A percentile compares a stretch with the other conserved stretches of the same genome.
Conservation (phyloP, 2,329 filamentous ascomycete species). For the Bipolaris victoriae region DNA sequence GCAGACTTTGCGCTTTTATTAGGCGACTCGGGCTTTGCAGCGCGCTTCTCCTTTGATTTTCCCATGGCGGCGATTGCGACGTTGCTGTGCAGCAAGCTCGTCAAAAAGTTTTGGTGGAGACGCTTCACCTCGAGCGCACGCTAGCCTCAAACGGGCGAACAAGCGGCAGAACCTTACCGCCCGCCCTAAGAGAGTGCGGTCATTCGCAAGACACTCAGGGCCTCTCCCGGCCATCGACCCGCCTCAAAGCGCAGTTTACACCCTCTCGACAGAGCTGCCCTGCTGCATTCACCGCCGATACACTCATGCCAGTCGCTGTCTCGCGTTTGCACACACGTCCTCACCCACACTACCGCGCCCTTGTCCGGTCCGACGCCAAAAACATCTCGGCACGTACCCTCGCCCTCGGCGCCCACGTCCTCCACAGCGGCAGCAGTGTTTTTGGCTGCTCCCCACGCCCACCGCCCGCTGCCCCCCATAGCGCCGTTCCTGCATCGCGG, state of each 20-base stretch:
- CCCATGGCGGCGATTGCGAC: conserved; percentile 35
- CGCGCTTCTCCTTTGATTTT: conserved; percentile 40
- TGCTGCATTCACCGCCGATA: conserved; percentile 11
- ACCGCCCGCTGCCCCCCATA: conserved; percentile 18
- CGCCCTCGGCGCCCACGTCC: conserved; percentile 33
- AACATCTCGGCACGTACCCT: conserved; percentile 20
- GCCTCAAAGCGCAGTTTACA: conserved; percentile 26
- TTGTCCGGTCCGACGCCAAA: conserved; percentile 14
- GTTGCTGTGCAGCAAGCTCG: conserved; percentile 18
- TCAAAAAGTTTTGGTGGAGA: conserved; percentile 43
- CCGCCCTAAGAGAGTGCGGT: conserved; percentile 20
- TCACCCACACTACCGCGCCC: conserved; percentile 10
- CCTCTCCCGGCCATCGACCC: conserved; percentile 20
- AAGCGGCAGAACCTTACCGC: conserved; percentile 20
- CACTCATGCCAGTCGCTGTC: conserved; percentile 25
- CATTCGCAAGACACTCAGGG: conserved; percentile 28
- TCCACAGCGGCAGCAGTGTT: conserved; percentile 28
- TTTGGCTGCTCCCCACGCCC: conserved; percentile 39
- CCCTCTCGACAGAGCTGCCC: conserved; percentile 17
- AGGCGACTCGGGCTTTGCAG: conserved; percentile 20
- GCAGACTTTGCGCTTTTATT: conserved; percentile 20
- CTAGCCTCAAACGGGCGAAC: conserved; percentile 12
- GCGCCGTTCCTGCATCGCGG: conserved; percentile 26
- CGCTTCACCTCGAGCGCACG: conserved; percentile 4
- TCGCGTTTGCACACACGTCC: conserved; percentile 15